Base-by-base conservation (phyloP, 169 alveolate species). In the Plasmodium yoelii region DNA sequence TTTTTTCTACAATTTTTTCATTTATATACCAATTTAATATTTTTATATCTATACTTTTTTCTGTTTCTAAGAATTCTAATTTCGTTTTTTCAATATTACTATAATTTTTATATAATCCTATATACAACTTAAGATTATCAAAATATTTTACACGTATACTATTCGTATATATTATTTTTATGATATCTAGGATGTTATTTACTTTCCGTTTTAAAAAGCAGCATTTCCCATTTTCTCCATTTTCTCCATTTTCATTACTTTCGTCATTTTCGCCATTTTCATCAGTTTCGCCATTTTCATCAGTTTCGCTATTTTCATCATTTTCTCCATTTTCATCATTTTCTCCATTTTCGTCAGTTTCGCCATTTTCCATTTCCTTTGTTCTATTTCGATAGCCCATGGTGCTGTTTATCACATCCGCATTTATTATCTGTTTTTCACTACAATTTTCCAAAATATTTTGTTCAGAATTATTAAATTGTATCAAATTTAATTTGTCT, bases 31-130 rank as follows among this genome's bases (percentile, higher is more conserved):
- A 18, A 63, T 77, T 77, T 15, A 77, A 47, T n/a, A 77, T 34
- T 15, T 77, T 69, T n/a, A 59, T 64, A 68, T 77, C 88, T 0
- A 77, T 12, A 39, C n/a, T 64, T 64, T 24, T 77, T 26, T 77
- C 88, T 59, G 19, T 77, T 56, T 64, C 70, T 69, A 77, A 63
- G 51, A 77, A 77, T 57, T 77, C 70, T 24, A 77, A 56, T 77
- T 77, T 77, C 10, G 73, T 64, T 63, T 77, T 77, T 57, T 77
- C 88, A 9, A 77, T 77, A 63, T 63, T 77, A 5, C 80, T 51
- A 56, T 47, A 77, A 51, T 77, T 77, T 47, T 63, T 49, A 51
- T 63, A 77, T 1, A 75, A 63, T 2, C 77, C 65, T 22, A 77
- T 42, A 57, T 77, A 77, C 24, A 63, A 77, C 26, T 77, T 77